These are phyloP conservation scores for Ampelomyces quisqualis DNA, from an alignment of 2,329 filamentous ascomycete species.

Conservation along the genomic window DNA sequence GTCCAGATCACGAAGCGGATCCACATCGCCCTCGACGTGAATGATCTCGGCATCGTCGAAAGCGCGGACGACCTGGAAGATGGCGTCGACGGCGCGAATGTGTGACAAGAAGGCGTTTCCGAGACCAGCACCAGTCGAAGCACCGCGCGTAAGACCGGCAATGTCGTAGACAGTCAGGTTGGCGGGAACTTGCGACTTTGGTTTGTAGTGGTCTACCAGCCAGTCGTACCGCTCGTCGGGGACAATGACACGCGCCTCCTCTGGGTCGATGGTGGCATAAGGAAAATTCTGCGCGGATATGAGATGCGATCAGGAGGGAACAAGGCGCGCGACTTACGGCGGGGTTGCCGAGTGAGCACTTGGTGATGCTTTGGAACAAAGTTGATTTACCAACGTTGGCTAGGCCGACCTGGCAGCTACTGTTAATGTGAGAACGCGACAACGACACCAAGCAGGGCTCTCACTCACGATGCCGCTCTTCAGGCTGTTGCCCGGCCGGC, in stretches of 20 bases:
- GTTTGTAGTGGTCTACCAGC: slow-evolving; percentile 94
- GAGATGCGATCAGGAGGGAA: slow-evolving; percentile 2
- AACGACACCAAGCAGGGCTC: slow-evolving; percentile 45
- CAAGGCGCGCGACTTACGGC: slow-evolving; percentile 62
- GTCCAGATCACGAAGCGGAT: slow-evolving; percentile 88
- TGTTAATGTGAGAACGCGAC: slow-evolving; percentile 47
- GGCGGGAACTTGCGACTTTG: slow-evolving; percentile 94
- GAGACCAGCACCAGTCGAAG: slow-evolving; percentile 94
- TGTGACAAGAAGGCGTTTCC: slow-evolving; percentile 98
- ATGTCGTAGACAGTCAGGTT: slow-evolving; percentile 99
- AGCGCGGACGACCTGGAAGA: slow-evolving; percentile 94
- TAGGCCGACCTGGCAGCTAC: slow-evolving; percentile 76
- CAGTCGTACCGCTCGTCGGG: slow-evolving; percentile 96
- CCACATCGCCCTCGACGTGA: slow-evolving; percentile 97
- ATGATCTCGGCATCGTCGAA: slow-evolving; percentile 99
- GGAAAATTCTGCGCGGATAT: slow-evolving; percentile 80
- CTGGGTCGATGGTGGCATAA: slow-evolving; percentile 97
- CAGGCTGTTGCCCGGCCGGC: slow-evolving; percentile 93
- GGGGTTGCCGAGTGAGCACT: slow-evolving; percentile 94
- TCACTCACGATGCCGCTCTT: slow-evolving; percentile 97
- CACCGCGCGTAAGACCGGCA: slow-evolving; percentile 90
- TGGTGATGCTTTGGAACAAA: slow-evolving; percentile 98
- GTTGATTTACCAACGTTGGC: slow-evolving; percentile 99
- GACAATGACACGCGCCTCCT: slow-evolving; percentile 96
- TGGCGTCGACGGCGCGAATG: slow-evolving; percentile 96